A percentile compares a stretch with the other conserved stretches of the same genome.
phyloP scores from a whole-genome alignment of 1,139 yeast genomes.

The Suhomyces choctaworum region DNA sequence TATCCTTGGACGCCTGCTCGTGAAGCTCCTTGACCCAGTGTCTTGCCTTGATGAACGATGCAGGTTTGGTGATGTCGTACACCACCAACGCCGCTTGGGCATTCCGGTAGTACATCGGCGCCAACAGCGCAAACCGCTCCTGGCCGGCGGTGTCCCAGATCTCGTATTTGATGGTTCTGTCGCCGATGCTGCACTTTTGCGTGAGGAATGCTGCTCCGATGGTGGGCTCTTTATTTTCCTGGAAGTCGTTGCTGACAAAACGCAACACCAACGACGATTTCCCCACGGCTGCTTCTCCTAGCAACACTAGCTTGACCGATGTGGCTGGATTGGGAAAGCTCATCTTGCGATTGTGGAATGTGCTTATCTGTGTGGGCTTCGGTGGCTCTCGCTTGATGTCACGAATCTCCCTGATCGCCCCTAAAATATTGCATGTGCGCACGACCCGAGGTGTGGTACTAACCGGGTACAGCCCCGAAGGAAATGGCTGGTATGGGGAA shows the following conservation, averaged over 20 bases:
- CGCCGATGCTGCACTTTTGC: conserved; percentile 89
- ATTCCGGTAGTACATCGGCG: conserved; percentile 97
- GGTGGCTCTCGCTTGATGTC: conserved; percentile 3
- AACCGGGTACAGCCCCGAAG: not conserved
- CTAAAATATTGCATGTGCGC: conserved; percentile 1
- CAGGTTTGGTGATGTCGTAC: conserved; percentile 94
- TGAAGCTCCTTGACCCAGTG: conserved; percentile 98
- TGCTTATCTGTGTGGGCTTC: conserved; percentile 1
- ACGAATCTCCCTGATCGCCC: conserved; percentile 10
- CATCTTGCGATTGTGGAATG: conserved; percentile 18
- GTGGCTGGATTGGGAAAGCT: conserved; percentile 53
- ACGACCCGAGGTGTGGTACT: not conserved
- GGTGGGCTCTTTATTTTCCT: conserved; percentile 95
- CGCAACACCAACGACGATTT: conserved; percentile 90
- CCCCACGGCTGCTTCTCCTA: conserved; percentile 98
- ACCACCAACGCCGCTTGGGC: conserved; percentile 99
- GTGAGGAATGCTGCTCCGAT: conserved; percentile 98
- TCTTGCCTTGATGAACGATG: conserved; percentile 96
- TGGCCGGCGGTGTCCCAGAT: conserved; percentile 99
- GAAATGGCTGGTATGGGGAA: too few relatives aligned
- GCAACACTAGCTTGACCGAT: conserved; percentile 81
- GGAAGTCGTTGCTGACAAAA: conserved; percentile 93
- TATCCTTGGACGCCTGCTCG: conserved; percentile 90
- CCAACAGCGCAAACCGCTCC: conserved; percentile 93
- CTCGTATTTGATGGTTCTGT: conserved; percentile 89